These are phyloP conservation scores for Parascedosporium putredinis DNA, from an alignment of 2,329 filamentous ascomycete genomes.

Conservation along the genomic window DNA sequence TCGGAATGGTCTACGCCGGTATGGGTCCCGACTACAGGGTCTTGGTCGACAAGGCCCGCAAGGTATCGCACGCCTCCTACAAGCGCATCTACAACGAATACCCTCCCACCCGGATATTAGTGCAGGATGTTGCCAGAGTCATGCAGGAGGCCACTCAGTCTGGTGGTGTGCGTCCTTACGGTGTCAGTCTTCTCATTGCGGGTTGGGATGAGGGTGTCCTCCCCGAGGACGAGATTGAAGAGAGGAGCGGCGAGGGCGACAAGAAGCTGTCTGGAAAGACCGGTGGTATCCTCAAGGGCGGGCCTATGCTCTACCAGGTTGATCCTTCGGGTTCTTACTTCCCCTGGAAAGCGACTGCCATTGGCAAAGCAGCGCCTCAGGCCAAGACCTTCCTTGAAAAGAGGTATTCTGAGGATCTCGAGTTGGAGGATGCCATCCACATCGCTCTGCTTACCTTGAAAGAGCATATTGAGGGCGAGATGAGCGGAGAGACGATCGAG, in stretches of 20 bases:
- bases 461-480: constrained; percentile 98
- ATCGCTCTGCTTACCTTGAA: constrained; percentile 95
- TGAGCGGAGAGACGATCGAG: constrained; percentile 97
- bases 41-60: constrained; percentile 92
- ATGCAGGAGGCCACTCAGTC: constrained; percentile 99
- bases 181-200: constrained; percentile 88
- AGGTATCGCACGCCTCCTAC: constrained; percentile 96
- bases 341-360: constrained; percentile 98
- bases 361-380: constrained; percentile 95
- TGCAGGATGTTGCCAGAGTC: constrained; percentile 92
- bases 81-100: constrained; percentile 99
- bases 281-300: constrained; percentile 88
- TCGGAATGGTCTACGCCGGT: constrained; percentile 98
- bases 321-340: constrained; percentile 99
- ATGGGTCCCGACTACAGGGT: constrained; percentile 99
- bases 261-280: constrained; percentile 76
- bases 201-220: constrained; percentile 97
- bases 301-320: constrained; percentile 96
- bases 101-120: constrained; percentile 97
- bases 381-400: constrained; percentile 99
- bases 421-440: constrained; percentile 96
- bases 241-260: constrained; percentile 40
- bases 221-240: constrained; percentile 63
- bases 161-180: constrained; percentile 92
- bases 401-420: constrained; percentile 92